phyloP scores from a whole-genome alignment of 176 grass and related monocot genomes.

The Dendrocalamus sinicus region DNA sequence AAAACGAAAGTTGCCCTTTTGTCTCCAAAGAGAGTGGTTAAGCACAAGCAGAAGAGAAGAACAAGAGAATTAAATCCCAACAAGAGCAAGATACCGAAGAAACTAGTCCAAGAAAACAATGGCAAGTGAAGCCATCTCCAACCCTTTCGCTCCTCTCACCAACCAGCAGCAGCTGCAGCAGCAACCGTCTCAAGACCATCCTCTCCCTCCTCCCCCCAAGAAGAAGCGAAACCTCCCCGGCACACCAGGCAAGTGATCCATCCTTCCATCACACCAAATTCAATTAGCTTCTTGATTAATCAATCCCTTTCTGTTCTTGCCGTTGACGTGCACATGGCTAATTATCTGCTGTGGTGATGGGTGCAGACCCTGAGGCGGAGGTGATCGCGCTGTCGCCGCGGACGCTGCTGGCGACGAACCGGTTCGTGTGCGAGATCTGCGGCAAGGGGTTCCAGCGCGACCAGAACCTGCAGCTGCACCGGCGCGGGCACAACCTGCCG shows the following conservation, averaged over 20 bases:
- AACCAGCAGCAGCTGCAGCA: slow-evolving; percentile 41
- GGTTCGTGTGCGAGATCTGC: slow-evolving; percentile 97
- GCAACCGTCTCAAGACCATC: slow-evolving; percentile 35
- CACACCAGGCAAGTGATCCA: slow-evolving; percentile 75
- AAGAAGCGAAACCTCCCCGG: slow-evolving; percentile 98
- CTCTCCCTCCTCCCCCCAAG: slow-evolving; percentile 59
- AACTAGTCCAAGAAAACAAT: slow-evolving; percentile 31
- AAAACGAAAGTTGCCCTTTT: slow-evolving; percentile 59
- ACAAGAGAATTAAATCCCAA: not conserved
- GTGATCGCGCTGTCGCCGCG: slow-evolving; percentile 83
- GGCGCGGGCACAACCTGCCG: slow-evolving; percentile 84
- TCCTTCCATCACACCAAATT: not conserved
- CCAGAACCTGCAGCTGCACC: slow-evolving; percentile 93
- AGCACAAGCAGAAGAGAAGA: slow-evolving; percentile 10
- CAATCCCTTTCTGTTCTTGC: not conserved
- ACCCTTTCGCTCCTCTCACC: slow-evolving; percentile 54
- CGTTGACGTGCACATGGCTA: not conserved
- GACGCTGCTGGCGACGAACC: slow-evolving; percentile 82
- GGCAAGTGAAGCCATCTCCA: slow-evolving; percentile 66
- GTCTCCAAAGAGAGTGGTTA: slow-evolving; percentile 44
- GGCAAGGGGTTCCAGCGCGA: slow-evolving; percentile 94
- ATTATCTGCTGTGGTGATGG: not conserved
- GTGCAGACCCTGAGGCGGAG: slow-evolving; percentile 82
- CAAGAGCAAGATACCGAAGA: slow-evolving; percentile 29
- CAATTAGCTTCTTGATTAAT: not conserved